Evolutionary conservation across 306 rosid species (phyloP), one percentile per base, ranked within the genome.

Genomic region (Fragaria ananassa): DNA sequence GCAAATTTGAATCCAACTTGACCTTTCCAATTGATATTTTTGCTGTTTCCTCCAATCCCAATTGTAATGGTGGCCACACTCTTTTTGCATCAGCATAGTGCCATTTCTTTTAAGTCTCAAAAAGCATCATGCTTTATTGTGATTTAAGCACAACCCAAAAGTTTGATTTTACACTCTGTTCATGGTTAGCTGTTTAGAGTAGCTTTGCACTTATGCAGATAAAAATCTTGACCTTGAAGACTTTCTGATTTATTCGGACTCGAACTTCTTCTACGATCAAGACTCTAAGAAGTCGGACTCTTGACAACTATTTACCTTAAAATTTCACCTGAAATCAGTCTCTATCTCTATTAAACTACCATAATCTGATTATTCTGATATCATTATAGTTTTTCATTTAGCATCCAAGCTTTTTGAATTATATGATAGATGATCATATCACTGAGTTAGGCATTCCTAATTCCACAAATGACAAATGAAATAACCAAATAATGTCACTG

Each of bases 41-140:
- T 58, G 18, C 11, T 49, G 58, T 41, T 60, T 75, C 64, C 5
- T 58, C 78, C 74, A 75, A 81, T 70, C 67, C 77, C 74, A 57
- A 25, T 78, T 76, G 45, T 62, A 50, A 76, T 80, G 71, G 85
- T 77, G 86, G 77, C 76, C 15, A 71, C 6, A 71, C 63, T 15
- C 4, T 18, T 79, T 79, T 76, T 71, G 62, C 83, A 77, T 74
- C 84, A 74, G 50, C 72, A 68, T 76, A 7, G 54, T 62, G 70
- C 46, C 68, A 14, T 75, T 51, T 15, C 23, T 49, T 70, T 71
- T 37, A 34, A 56, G 76, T 85, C 82, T 60, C 3, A 6, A 18
- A 61, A 76, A 82, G 82, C 86, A 76, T 85, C 81, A 73, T 83
- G 56, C 64, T 70, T 79, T 72, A 3, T n/a, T 14, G 42, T 71